These are phyloP conservation scores for Scutellaria minor DNA, from an alignment of 257 asterid genomes.

Conservation along the genomic window DNA sequence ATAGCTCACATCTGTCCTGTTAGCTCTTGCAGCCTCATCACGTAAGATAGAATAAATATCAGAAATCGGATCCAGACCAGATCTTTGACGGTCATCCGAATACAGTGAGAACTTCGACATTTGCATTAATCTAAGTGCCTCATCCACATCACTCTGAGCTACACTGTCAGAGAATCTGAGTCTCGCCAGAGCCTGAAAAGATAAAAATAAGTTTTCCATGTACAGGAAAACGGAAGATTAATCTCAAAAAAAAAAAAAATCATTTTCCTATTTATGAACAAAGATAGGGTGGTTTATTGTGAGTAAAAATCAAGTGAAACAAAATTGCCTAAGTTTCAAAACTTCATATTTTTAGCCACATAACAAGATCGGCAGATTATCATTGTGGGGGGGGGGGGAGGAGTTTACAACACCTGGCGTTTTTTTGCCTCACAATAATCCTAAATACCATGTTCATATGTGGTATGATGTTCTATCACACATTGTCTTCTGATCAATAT, in stretches of 20 bases:
- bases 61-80: constrained; percentile 95
- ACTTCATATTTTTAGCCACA: constrained; percentile 1
- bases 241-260: neutral
- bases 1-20: constrained; percentile 81
- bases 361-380: constrained; percentile 8
- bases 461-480: no score
- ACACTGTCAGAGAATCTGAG: constrained; percentile 74
- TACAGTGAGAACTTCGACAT: constrained; percentile 98
- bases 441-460: no score
- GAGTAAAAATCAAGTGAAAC: neutral
- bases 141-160: constrained; percentile 98
- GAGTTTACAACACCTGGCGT: no score
- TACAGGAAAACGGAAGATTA: neutral
- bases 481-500: neutral
- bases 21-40: constrained; percentile 90
- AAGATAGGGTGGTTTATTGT: neutral
- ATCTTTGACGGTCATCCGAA: constrained; percentile 86
- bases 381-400: no score
- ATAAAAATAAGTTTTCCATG: constrained; percentile 21
- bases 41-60: constrained; percentile 95
- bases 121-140: constrained; percentile 97
- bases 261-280: neutral
- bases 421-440: no score
- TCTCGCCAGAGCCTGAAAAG: constrained; percentile 87
- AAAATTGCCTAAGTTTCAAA: neutral